phyloP scores from a whole-genome alignment of 228 moss, liverwort and hornwort genomes.

The Sphagnum magellanicum region DNA sequence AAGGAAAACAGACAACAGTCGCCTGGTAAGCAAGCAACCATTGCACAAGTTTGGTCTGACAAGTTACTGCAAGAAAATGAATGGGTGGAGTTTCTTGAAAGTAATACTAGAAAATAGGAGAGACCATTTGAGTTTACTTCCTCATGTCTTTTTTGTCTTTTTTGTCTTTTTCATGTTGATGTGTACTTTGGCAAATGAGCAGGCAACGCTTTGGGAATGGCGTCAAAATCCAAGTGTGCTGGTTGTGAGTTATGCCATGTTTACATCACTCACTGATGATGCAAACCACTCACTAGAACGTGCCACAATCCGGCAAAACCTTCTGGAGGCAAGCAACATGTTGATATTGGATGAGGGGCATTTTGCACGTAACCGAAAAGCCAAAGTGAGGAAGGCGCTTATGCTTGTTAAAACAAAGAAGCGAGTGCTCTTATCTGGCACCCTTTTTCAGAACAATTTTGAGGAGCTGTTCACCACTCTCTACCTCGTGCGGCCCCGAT shows the following conservation, averaged over 20 bases:
- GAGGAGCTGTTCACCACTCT: constrained; percentile 91
- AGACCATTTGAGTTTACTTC: neutral
- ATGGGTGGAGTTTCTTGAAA: neutral
- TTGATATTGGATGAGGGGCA: constrained; percentile 95
- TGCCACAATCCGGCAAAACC: constrained; percentile 22
- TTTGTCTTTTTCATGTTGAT: neutral
- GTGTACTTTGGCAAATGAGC: constrained; percentile 1
- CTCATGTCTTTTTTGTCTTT: neutral
- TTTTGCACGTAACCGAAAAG: constrained; percentile 64
- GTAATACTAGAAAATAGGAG: neutral
- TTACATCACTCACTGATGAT: constrained; percentile 43
- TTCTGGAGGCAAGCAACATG: constrained; percentile 44
- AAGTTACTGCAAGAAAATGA: too few species aligned
- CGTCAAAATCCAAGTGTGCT: constrained; percentile 54
- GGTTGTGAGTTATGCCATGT: constrained; percentile 77
- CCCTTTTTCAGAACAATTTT: constrained; percentile 95
- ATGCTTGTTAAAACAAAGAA: constrained; percentile 70
- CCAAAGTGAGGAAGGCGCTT: constrained; percentile 56
- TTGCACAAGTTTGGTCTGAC: too few species aligned
- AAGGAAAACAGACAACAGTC: too few species aligned
- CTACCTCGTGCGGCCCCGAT: constrained; percentile 78
- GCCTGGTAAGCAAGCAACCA: too few species aligned
- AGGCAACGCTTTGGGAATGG: constrained; percentile 68
- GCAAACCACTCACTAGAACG: constrained; percentile 17
- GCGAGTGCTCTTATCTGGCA: constrained; percentile 86